Percentiles rank a stretch among this genome's conserved stretches.
These are phyloP conservation scores for Lactarius vividus DNA, from an alignment of 768 basidiomycete genomes.

Conservation along the genomic window DNA sequence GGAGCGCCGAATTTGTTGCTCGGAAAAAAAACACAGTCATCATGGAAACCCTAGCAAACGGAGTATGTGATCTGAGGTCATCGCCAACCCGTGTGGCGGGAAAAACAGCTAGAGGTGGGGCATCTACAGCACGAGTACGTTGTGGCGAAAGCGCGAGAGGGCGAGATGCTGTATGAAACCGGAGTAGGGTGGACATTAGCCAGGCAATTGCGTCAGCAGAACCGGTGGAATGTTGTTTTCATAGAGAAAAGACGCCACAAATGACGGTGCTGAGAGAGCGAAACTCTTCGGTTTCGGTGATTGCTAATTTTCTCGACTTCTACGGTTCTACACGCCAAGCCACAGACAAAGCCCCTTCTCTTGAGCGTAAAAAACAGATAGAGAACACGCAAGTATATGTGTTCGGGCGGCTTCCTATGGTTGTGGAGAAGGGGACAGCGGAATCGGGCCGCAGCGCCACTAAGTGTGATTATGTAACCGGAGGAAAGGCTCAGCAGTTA, in stretches of 20 bases:
- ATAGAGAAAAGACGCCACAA: background rate
- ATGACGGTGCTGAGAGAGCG: background rate
- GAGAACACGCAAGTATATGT: too few species aligned
- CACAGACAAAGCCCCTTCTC: background rate
- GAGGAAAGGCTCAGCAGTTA: too few species aligned
- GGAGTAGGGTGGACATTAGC: background rate
- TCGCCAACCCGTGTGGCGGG: background rate
- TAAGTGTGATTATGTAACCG: background rate
- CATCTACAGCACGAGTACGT: background rate
- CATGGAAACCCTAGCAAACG: background rate
- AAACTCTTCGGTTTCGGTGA: background rate
- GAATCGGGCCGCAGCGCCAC: too few species aligned
- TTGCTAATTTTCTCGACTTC: background rate
- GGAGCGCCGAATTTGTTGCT: background rate
- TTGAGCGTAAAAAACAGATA: background rate
- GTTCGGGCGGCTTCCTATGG: too few species aligned
- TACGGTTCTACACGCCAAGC: too few species aligned
- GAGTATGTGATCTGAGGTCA: background rate
- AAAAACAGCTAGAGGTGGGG: background rate
- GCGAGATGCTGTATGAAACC: background rate
- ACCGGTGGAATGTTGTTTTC: background rate
- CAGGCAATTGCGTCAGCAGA: background rate
- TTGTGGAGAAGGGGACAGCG: too few species aligned
- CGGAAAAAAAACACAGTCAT: background rate
- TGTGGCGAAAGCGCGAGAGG: background rate